These are phyloP conservation scores for Verbascum thapsus DNA, from an alignment of 257 asterid species.

Conservation along the genomic window DNA sequence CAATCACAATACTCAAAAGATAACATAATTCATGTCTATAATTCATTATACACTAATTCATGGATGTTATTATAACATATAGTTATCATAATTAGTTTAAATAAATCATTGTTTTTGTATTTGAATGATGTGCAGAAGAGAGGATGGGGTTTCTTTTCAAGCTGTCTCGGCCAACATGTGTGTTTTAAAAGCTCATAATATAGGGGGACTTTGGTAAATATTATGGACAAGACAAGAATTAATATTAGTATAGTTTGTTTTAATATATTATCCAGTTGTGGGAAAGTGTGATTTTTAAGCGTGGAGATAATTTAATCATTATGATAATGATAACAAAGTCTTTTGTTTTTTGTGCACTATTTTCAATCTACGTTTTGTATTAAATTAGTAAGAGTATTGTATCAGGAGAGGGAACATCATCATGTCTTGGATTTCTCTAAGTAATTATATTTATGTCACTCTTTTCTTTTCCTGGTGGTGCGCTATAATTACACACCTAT, in stretches of 20 bases:
- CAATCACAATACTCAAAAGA: too few relatives aligned
- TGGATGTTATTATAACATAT: too few relatives aligned
- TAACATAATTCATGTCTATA: too few relatives aligned
- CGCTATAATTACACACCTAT: too few relatives aligned
- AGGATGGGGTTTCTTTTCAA: constrained; percentile 56
- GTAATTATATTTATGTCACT: too few relatives aligned
- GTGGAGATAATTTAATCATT: constrained; percentile 16
- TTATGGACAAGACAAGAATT: background rate
- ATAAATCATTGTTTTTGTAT: too few relatives aligned
- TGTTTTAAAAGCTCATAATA: constrained; percentile 31
- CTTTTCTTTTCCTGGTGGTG: too few relatives aligned
- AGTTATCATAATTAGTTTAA: too few relatives aligned
- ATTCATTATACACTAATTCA: too few relatives aligned
- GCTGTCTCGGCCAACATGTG: constrained; percentile 68
- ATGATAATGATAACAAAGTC: constrained; percentile 26
- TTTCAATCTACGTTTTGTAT: background rate
- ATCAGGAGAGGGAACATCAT: constrained; percentile 26
- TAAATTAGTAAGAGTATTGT: constrained; percentile 15
- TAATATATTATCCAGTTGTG: background rate
- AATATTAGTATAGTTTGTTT: background rate
- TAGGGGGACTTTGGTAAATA: constrained; percentile 36
- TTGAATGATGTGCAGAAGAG: constrained; percentile 47
- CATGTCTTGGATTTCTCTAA: too few relatives aligned
- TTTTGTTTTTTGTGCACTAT: constrained; percentile 15
- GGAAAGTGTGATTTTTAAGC: constrained; percentile 1